Percentiles rank a stretch among this genome's conserved stretches.
Conservation (phyloP, 805 yeast species). For the Wickerhamomyces kurtzmanii region DNA sequence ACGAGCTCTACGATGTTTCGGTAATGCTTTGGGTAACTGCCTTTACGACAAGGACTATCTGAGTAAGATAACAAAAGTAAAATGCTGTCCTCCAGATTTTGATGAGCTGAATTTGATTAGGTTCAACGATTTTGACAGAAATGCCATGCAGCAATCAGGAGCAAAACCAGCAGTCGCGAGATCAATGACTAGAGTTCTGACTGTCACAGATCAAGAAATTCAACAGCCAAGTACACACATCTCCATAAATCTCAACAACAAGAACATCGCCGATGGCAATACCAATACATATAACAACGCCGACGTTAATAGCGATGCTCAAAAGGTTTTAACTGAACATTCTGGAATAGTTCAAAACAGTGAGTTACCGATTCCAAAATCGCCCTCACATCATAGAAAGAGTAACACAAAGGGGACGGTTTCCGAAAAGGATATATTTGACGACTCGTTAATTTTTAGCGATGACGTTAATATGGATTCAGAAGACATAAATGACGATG, state of each 20-base stretch:
- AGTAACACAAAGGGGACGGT: neutral
- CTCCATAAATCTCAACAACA: neutral
- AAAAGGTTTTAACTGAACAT: too few species aligned
- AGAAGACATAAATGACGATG: slow-evolving; percentile 21
- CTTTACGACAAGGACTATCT: slow-evolving; percentile 68
- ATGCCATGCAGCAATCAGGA: too few species aligned
- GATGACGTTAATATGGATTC: slow-evolving; percentile 33
- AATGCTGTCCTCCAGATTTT: slow-evolving; percentile 33
- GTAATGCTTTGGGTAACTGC: slow-evolving; percentile 78
- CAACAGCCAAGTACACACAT: neutral
- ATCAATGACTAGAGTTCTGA: slow-evolving; percentile 13
- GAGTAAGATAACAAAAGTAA: slow-evolving; percentile 30
- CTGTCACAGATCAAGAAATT: slow-evolving; percentile 11
- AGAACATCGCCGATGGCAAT: neutral
- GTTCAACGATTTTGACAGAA: too few species aligned
- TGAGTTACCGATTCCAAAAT: too few species aligned
- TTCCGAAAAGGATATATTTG: slow-evolving; percentile 24
- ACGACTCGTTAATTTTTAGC: slow-evolving; percentile 45
- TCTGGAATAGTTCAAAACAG: neutral
- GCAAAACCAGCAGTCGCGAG: slow-evolving; percentile 20
- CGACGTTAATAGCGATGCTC: too few species aligned
- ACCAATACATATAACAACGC: neutral
- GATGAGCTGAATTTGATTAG: slow-evolving; percentile 31
- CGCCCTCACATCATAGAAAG: too few species aligned
- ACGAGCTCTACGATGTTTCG: slow-evolving; percentile 70